Conservation (phyloP, 2,329 filamentous ascomycete genomes). For the Nigrospora osmanthi region DNA sequence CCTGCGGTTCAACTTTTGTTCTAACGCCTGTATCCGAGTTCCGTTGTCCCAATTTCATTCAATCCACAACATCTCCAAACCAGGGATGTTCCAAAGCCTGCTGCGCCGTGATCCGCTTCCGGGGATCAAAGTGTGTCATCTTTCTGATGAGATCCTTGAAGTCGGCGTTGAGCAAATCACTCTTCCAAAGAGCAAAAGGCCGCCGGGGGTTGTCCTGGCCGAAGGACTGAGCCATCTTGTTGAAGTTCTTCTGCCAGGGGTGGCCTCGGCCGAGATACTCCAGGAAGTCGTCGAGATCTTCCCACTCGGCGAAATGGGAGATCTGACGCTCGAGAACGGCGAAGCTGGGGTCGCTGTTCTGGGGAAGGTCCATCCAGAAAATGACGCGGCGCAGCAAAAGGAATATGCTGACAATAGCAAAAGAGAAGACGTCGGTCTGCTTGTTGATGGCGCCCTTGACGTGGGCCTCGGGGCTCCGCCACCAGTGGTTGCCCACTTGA, state of each 20-base stretch:
- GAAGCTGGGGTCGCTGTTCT: constrained; percentile 25
- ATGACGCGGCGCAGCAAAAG: constrained; percentile 31
- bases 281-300: constrained; percentile 30
- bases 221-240: constrained; percentile 29
- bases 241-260: constrained; percentile 28
- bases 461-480: constrained; percentile 36
- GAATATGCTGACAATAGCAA: constrained; percentile 36
- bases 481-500: constrained; percentile 32
- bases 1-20: no score
- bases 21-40: no score
- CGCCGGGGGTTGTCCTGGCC: constrained; percentile 29
- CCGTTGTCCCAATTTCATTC: neutral
- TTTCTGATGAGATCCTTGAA: constrained; percentile 29
- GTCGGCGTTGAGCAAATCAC: constrained; percentile 25
- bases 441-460: constrained; percentile 27
- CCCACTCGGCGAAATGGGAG: constrained; percentile 36
- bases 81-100: constrained; percentile 26
- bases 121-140: constrained; percentile 31
- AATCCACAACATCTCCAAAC: constrained; percentile 14
- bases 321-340: constrained; percentile 36
- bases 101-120: constrained; percentile 27
- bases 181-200: constrained; percentile 32
- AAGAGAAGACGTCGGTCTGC: constrained; percentile 34
- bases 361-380: constrained; percentile 26
- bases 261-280: constrained; percentile 29